These are phyloP conservation scores for Penicillium frequentans DNA, from an alignment of 2,329 filamentous ascomycete species.

Conservation along the genomic window DNA sequence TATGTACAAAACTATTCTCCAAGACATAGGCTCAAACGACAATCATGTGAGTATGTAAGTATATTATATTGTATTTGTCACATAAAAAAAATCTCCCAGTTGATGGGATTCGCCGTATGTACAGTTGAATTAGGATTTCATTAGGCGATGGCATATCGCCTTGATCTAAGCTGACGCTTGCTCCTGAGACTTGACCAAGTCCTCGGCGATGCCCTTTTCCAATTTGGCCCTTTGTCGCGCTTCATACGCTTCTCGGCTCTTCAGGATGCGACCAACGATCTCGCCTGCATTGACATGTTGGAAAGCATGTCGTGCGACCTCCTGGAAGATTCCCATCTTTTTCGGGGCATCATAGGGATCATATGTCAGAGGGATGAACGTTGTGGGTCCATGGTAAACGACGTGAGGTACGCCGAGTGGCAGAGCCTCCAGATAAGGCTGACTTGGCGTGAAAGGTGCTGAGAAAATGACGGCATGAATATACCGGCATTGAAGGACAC, in stretches of 20 bases:
- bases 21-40: no score
- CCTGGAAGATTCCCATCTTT: conserved; percentile 76
- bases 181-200: conserved; percentile 62
- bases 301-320: conserved; percentile 76
- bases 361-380: conserved; percentile 77
- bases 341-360: conserved; percentile 82
- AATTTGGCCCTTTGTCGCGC: conserved; percentile 88
- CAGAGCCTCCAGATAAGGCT: conserved; percentile 71
- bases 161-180: conserved; percentile 30
- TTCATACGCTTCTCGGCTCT: conserved; percentile 83
- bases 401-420: conserved; percentile 73
- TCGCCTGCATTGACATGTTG: conserved; percentile 86
- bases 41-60: background rate
- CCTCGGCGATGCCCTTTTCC: conserved; percentile 77
- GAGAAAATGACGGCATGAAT: conserved; percentile 85
- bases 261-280: conserved; percentile 88
- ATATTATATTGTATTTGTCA: background rate
- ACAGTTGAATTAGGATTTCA: conserved; percentile 4
- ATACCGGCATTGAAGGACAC: conserved; percentile 94
- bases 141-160: background rate
- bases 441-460: conserved; percentile 83
- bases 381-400: conserved; percentile 95
- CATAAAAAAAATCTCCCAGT: background rate
- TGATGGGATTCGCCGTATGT: conserved; percentile 13
- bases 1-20: background rate